Conservation (phyloP, 169 alveolate species). For the Plasmodium inui region DNA sequence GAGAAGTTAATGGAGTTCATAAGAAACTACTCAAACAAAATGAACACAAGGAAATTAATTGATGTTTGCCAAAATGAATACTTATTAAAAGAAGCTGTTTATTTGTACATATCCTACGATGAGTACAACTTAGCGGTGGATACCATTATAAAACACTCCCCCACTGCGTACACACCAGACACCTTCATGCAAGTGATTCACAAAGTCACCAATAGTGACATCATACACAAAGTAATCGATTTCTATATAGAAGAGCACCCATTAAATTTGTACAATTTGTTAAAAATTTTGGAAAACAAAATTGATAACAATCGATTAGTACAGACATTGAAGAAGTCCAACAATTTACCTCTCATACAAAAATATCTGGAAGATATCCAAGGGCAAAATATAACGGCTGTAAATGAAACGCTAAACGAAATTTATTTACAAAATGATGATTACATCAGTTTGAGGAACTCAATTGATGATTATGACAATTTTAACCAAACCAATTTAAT, state of each 20-base stretch:
- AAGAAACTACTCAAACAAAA: conserved; percentile 57
- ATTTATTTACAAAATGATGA: conserved; percentile 97
- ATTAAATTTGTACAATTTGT: conserved; percentile 94
- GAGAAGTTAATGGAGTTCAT: conserved; percentile 93
- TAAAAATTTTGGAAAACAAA: conserved; percentile 84
- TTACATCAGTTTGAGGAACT: conserved; percentile 93
- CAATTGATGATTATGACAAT: conserved; percentile 94
- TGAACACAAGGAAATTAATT: conserved; percentile 78
- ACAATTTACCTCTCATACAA: conserved; percentile 88
- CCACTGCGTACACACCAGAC: conserved; percentile 91
- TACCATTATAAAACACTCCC: conserved; percentile 82
- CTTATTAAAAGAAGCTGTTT: conserved; percentile 96
- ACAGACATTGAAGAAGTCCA: conserved; percentile 88
- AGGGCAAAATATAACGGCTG: conserved; percentile 91
- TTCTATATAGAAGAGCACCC: conserved; percentile 99
- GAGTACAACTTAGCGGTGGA: conserved; percentile 98
- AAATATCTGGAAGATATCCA: conserved; percentile 87
- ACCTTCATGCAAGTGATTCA: conserved; percentile 77
- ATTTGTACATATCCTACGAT: conserved; percentile 95
- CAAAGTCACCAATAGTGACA: conserved; percentile 93
- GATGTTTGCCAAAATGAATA: conserved; percentile 89
- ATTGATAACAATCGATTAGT: conserved; percentile 96
- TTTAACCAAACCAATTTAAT: conserved; percentile 96
- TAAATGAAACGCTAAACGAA: conserved; percentile 98
- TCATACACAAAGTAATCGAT: conserved; percentile 97